These are phyloP conservation scores for Peronospora farinosa DNA, from an alignment of 352 stramenopile species.

Conservation along the genomic window DNA sequence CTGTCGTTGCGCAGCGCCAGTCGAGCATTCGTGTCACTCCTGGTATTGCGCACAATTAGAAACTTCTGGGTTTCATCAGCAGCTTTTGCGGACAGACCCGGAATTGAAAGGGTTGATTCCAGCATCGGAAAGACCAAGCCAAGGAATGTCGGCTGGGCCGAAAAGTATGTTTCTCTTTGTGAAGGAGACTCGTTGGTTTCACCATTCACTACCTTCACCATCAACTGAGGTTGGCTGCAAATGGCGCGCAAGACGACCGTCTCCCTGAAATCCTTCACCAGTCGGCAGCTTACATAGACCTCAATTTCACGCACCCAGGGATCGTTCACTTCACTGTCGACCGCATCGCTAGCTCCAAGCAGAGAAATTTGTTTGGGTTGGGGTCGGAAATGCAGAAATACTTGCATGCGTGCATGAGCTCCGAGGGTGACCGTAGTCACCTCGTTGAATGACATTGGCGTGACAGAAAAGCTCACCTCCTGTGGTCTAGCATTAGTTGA, in stretches of 20 bases:
- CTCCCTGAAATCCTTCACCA: conserved; percentile 86
- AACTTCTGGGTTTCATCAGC: conserved; percentile 53
- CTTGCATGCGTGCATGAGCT: conserved; percentile 64
- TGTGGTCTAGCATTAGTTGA: conserved; percentile 73
- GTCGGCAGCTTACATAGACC: conserved; percentile 81
- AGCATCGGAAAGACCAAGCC: conserved; percentile 77
- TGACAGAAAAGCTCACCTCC: conserved; percentile 80
- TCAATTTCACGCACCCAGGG: conserved; percentile 81
- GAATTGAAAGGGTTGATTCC: conserved; percentile 49
- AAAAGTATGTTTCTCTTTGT: conserved; percentile 29
- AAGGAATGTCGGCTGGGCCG: conserved; percentile 66
- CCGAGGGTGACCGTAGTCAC: conserved; percentile 69
- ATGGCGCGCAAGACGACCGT: conserved; percentile 73
- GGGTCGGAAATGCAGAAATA: conserved; percentile 83
- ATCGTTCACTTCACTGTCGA: conserved; percentile 27
- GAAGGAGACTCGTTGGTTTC: conserved; percentile 32
- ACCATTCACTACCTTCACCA: conserved; percentile 55
- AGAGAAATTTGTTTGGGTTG: conserved; percentile 36
- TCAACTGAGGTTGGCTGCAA: conserved; percentile 72
- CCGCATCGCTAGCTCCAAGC: conserved; percentile 4
- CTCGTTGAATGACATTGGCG: conserved; percentile 78
- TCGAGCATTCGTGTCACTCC: conserved; percentile 52
- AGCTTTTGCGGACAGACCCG: conserved; percentile 25
- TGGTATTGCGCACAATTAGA: conserved; percentile 72
- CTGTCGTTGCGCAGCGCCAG: conserved; percentile 78